A percentile compares a stretch with the other conserved stretches of the same genome.
Conservation (phyloP, 176 grass and related monocot genomes). For the Musa acuminata region DNA sequence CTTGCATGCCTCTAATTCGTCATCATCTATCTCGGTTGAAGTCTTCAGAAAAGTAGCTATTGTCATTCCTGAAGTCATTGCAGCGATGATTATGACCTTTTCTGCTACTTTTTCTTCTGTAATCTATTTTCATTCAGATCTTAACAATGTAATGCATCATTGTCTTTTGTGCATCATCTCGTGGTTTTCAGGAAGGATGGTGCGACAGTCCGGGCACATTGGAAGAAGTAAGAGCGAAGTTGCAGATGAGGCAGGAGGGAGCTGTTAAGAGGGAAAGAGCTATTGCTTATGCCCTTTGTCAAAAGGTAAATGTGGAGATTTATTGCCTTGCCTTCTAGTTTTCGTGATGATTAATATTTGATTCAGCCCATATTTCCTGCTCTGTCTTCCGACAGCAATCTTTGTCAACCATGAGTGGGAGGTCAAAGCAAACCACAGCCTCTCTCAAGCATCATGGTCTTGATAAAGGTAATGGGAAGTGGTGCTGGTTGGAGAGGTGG, state of each 20-base stretch:
- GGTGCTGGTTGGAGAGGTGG: constrained; percentile 96
- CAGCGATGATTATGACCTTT: no score
- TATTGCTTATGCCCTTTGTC: constrained; percentile 58
- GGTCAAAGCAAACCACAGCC: constrained; percentile 30
- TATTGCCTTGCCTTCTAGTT: no score
- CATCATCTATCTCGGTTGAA: no score
- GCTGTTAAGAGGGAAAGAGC: constrained; percentile 77
- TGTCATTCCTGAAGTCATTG: no score
- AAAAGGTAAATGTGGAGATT: constrained; percentile 23
- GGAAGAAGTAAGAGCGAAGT: constrained; percentile 64
- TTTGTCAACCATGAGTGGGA: constrained; percentile 30
- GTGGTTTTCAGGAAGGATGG: constrained; percentile 75
- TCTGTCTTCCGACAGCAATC: constrained; percentile 34
- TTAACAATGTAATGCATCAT: no score
- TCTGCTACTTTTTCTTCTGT: no score
- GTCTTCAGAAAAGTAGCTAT: no score
- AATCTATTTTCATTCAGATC: no score
- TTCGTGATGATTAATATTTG: no score
- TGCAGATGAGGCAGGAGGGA: constrained; percentile 77
- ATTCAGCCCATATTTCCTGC: no score
- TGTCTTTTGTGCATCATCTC: background rate
- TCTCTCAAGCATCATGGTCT: constrained; percentile 43
- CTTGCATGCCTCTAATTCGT: no score
- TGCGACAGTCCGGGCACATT: constrained; percentile 75
- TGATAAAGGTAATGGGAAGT: constrained; percentile 57